These are phyloP conservation scores for Neurospora sublineolata DNA, from an alignment of 495 filamentous ascomycete species.

Conservation along the genomic window DNA sequence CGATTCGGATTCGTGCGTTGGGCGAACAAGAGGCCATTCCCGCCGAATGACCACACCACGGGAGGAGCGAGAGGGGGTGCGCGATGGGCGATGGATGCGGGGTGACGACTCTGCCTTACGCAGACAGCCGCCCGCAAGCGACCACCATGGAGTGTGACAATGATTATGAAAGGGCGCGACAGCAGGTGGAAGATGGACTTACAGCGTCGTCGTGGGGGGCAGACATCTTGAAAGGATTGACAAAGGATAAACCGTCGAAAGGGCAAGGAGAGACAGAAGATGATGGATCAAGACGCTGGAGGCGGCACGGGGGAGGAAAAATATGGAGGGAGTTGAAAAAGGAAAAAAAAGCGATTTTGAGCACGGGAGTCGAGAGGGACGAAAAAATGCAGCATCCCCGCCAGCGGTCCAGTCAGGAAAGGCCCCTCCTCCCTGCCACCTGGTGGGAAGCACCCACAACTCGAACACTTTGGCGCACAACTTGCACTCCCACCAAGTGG, in stretches of 20 bases:
- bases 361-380: slow-evolving; percentile 11
- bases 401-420: slow-evolving; percentile 13
- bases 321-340: neutral
- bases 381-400: slow-evolving; percentile 4
- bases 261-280: slow-evolving; percentile 14
- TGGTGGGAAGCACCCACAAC: slow-evolving; percentile 5
- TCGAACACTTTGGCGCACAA: neutral
- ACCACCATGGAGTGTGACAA: neutral
- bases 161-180: neutral
- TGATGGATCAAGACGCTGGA: slow-evolving; percentile 14
- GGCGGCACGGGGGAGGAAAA: neutral
- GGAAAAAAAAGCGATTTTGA: slow-evolving; percentile 6
- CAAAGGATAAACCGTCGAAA: slow-evolving; percentile 20
- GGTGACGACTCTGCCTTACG: slow-evolving; percentile 18
- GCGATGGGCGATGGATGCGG: slow-evolving; percentile 21
- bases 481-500: neutral
- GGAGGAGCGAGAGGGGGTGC: slow-evolving; percentile 12
- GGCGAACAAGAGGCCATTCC: neutral
- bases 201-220: slow-evolving; percentile 28
- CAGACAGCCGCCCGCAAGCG: slow-evolving; percentile 3
- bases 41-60: neutral
- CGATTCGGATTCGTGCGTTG: neutral
- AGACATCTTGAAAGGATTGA: slow-evolving; percentile 37
- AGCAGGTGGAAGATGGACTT: slow-evolving; percentile 10
- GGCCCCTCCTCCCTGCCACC: slow-evolving; percentile 4